These are phyloP conservation scores for Penicillium bialowiezense DNA, from an alignment of 495 filamentous ascomycete species.

Conservation along the genomic window DNA sequence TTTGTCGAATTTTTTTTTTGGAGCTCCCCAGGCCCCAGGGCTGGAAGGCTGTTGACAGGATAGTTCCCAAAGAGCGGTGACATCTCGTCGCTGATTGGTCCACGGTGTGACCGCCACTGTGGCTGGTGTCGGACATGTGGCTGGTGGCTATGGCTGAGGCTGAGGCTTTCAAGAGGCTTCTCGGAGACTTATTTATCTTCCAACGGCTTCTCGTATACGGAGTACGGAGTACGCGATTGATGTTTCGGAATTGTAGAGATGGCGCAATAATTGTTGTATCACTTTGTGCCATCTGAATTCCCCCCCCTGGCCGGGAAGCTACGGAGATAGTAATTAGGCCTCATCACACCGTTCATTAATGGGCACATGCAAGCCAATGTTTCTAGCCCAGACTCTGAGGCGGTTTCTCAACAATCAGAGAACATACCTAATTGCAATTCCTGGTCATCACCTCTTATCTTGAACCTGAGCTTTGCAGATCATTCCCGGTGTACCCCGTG, in stretches of 20 bases:
- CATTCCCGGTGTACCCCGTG: neutral
- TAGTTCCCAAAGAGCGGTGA: conserved; percentile 44
- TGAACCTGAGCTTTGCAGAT: neutral
- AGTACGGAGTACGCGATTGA: too few relatives aligned
- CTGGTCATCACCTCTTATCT: neutral
- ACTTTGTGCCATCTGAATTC: conserved; percentile 1
- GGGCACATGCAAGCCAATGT: conserved; percentile 8
- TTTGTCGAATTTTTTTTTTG: neutral
- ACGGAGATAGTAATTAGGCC: too few relatives aligned
- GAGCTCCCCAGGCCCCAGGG: too few relatives aligned
- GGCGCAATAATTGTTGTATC: conserved; percentile 13
- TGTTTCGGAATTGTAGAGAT: neutral
- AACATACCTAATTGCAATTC: too few relatives aligned
- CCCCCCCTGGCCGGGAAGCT: too few relatives aligned
- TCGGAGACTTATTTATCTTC: too few relatives aligned
- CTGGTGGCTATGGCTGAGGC: conserved; percentile 4
- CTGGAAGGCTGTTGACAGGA: too few relatives aligned
- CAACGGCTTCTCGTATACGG: too few relatives aligned
- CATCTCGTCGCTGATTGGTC: conserved; percentile 29
- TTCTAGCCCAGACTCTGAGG: neutral
- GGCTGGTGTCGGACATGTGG: conserved; percentile 29
- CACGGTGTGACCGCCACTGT: conserved; percentile 32
- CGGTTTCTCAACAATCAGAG: neutral
- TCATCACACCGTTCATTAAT: neutral
- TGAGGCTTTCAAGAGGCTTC: too few relatives aligned